Evolutionary conservation across 225 moss, liverwort and hornwort species (phyloP).

Genomic region (Thuidium tamariscinum): DNA sequence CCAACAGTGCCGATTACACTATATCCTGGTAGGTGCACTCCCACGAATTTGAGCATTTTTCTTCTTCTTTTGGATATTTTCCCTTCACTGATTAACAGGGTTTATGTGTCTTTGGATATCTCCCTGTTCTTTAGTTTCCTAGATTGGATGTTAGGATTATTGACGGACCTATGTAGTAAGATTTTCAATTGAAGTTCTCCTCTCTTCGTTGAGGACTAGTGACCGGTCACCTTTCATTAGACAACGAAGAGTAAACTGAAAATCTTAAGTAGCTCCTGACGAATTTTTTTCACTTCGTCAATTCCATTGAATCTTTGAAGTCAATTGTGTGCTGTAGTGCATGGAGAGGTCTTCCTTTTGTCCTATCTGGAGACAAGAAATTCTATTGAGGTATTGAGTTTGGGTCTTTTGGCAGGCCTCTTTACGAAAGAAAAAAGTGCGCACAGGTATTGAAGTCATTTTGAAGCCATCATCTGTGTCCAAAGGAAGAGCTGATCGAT

Average conservation of each 20-base stretch:
- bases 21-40: conserved; percentile 30
- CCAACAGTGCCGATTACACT: conserved; percentile 50
- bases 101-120: neutral
- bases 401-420: conserved; percentile 26
- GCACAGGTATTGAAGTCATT: conserved; percentile 10
- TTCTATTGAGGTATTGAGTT: neutral
- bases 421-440: conserved; percentile 28
- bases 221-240: neutral
- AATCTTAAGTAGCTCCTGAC: too few species aligned
- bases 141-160: neutral
- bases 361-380: neutral
- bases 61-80: neutral
- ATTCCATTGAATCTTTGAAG: neutral
- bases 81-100: neutral
- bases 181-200: neutral
- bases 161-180: neutral
- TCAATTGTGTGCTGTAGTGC: neutral
- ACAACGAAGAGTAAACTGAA: neutral
- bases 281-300: neutral
- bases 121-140: neutral
- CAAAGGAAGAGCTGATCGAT: conserved; percentile 29
- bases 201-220: neutral
- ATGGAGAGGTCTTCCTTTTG: neutral
- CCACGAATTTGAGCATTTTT: neutral
- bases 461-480: conserved; percentile 19